A percentile compares a stretch with the other conserved stretches of the same genome.
Evolutionary conservation across 2,329 filamentous ascomycete species (phyloP).

Genomic region (Diaporthe sp.): DNA sequence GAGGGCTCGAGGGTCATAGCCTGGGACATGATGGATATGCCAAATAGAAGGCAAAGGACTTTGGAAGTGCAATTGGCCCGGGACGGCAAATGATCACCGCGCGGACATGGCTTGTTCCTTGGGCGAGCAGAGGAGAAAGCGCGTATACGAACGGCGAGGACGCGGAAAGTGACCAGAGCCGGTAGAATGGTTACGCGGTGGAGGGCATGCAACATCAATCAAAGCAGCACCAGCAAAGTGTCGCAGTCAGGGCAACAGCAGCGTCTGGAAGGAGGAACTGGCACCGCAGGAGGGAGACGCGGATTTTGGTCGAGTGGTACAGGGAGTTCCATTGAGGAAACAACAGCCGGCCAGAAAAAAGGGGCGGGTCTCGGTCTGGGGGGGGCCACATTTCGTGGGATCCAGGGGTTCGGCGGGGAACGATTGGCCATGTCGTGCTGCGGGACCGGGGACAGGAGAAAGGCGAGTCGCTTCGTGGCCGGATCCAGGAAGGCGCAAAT

Average conservation of each 20-base stretch:
- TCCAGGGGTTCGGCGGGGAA: slow-evolving; percentile 38
- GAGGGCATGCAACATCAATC: slow-evolving; percentile 37
- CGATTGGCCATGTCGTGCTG: slow-evolving; percentile 37
- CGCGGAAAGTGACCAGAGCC: slow-evolving; percentile 34
- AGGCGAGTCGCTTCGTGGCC: slow-evolving; percentile 28
- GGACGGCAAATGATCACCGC: slow-evolving; percentile 37
- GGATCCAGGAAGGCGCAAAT: slow-evolving; percentile 24
- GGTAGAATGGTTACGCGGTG: slow-evolving; percentile 29
- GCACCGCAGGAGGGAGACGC: slow-evolving; percentile 19
- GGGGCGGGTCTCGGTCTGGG: slow-evolving; percentile 34
- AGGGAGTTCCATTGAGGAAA: slow-evolving; percentile 38
- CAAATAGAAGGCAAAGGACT: slow-evolving; percentile 34
- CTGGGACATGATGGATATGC: slow-evolving; percentile 39
- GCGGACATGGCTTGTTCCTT: slow-evolving; percentile 37
- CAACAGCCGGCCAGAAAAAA: slow-evolving; percentile 32
- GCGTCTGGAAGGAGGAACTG: slow-evolving; percentile 29
- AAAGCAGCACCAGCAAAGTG: slow-evolving; percentile 28
- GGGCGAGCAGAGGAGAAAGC: slow-evolving; percentile 5
- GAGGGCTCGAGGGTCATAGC: slow-evolving; percentile 31
- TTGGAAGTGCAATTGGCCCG: slow-evolving; percentile 33
- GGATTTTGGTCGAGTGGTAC: slow-evolving; percentile 33
- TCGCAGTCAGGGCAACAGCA: slow-evolving; percentile 13
- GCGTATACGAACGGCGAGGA: slow-evolving; percentile 18
- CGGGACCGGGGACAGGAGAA: slow-evolving; percentile 21
- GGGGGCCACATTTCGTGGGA: slow-evolving; percentile 17